Conservation (phyloP, 2,329 filamentous ascomycete genomes). For the Curvularia eragrostidis region DNA sequence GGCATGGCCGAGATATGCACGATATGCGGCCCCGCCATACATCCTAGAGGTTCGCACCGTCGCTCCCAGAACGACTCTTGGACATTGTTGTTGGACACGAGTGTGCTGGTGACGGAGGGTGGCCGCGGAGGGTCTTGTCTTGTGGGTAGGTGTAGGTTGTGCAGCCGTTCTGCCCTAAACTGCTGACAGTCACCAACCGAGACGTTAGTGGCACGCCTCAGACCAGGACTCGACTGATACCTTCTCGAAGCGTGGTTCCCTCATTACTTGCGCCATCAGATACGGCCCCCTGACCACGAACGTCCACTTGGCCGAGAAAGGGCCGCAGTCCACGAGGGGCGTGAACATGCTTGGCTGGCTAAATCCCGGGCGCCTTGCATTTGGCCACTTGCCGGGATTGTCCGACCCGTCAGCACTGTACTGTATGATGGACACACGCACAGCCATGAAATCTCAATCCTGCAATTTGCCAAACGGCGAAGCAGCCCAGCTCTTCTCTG, state of each 20-base stretch:
- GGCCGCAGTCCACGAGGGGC: slow-evolving; percentile 5
- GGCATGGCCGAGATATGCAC: background rate
- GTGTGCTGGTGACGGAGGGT: background rate
- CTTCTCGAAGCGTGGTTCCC: background rate
- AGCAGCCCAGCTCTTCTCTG: background rate
- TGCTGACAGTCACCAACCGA: background rate
- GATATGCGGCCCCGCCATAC: background rate
- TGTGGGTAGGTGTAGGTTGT: background rate
- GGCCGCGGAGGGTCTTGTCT: background rate
- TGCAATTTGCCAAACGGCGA: background rate
- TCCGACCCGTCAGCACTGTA: background rate
- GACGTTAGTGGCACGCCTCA: background rate
- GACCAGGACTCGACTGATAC: background rate
- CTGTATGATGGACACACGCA: too few relatives aligned
- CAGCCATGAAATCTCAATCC: background rate
- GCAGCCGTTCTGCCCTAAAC: background rate
- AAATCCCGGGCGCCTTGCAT: background rate
- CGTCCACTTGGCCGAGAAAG: slow-evolving; percentile 7
- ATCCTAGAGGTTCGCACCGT: background rate
- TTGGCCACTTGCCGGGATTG: slow-evolving; percentile 7
- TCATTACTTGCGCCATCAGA: background rate
- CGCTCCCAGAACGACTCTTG: background rate
- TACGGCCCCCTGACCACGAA: slow-evolving; percentile 8
- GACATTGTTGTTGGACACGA: too few relatives aligned
- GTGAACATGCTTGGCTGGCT: background rate